Evolutionary conservation across 306 rosid species (phyloP), one percentile per base, ranked within the genome.

Genomic region (Pyrus betulifolia): DNA sequence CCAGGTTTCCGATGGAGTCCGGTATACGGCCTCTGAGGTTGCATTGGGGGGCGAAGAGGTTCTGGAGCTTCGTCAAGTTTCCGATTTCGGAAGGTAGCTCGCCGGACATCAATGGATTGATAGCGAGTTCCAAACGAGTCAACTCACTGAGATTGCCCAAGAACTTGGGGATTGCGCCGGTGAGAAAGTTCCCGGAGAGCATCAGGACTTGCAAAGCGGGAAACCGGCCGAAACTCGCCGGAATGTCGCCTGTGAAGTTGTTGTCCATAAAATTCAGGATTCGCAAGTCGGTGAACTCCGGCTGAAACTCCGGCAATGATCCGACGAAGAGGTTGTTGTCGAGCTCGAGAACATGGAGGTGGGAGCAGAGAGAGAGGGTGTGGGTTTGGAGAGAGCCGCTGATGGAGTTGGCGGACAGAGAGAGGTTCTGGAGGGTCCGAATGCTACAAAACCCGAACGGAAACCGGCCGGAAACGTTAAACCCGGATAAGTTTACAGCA

Each of bases 241-340:
- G 97, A 45, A 95, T 82, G 0, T 85, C 72, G 7, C 97, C 97
- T 10, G 93, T 69, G 73, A 95, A 89, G 89, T 88, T 90, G 89
- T 95, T 96, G 0, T 0, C 0, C 0, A 96, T 82, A 42, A 89
- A 85, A 81, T 89, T 89, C 1, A 96, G 87, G 2, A 35, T 15
- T 61, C 68, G 80, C 3, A 92, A 74, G 27, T 85, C 49, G 2
- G 23, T 11, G 40, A 87, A 86, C 6, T 44, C 89, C 18, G 79
- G 75, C 6, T 83, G 61, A 18, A 96, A 87, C 6, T 86, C 89
- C 72, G 98, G 98, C 78, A 92, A 72, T 4, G 21, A n/a, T 3
- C 97, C 96, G 40, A 84, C 86, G 62, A 91, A 79, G 1, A 0
- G 11, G 67, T 96, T 96, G 25, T 2, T 1, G 12, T 89, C 79